phyloP scores from a whole-genome alignment of 2,329 filamentous ascomycete species.

The Aureobasidium vineae region DNA sequence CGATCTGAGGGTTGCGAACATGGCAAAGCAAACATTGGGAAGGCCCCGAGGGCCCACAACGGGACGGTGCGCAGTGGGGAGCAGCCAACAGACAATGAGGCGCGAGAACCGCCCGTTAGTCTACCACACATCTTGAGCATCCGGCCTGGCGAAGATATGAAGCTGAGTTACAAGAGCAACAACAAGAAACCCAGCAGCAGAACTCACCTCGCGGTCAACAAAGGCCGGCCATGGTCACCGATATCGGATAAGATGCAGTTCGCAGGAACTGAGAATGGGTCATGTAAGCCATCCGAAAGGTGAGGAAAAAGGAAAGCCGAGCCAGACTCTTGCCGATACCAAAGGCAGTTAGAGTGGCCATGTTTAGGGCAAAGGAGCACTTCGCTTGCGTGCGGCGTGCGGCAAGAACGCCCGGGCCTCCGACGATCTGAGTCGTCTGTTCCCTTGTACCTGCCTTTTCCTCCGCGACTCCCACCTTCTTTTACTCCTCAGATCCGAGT shows the following conservation, averaged over 20 bases:
- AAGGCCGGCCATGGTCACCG: not conserved
- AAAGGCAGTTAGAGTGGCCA: not conserved
- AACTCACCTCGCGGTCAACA: not conserved
- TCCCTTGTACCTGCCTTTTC: slow-evolving; percentile 25
- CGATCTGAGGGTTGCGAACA: slow-evolving; percentile 15
- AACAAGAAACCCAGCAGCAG: not conserved
- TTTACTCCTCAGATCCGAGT: slow-evolving; percentile 18
- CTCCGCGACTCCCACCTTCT: slow-evolving; percentile 18
- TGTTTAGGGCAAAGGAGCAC: slow-evolving; percentile 16
- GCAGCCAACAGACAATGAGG: slow-evolving; percentile 16
- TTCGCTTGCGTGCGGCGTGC: slow-evolving; percentile 21
- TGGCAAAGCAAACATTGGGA: slow-evolving; percentile 24
- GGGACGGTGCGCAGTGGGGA: slow-evolving; percentile 24
- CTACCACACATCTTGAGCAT: not conserved
- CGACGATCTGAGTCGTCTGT: slow-evolving; percentile 18
- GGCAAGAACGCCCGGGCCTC: slow-evolving; percentile 15
- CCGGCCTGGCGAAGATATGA: not conserved
- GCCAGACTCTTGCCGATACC: slow-evolving; percentile 17
- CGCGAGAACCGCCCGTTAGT: slow-evolving; percentile 23
- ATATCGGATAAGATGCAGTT: not conserved
- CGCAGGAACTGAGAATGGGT: not conserved
- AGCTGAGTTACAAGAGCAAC: not conserved
- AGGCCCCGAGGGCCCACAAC: slow-evolving; percentile 15
- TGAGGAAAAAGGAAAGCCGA: slow-evolving; percentile 22
- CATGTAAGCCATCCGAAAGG: slow-evolving; percentile 5